Base-by-base conservation (phyloP, 2,329 filamentous ascomycete genomes). In the Alternaria tenuissima region DNA sequence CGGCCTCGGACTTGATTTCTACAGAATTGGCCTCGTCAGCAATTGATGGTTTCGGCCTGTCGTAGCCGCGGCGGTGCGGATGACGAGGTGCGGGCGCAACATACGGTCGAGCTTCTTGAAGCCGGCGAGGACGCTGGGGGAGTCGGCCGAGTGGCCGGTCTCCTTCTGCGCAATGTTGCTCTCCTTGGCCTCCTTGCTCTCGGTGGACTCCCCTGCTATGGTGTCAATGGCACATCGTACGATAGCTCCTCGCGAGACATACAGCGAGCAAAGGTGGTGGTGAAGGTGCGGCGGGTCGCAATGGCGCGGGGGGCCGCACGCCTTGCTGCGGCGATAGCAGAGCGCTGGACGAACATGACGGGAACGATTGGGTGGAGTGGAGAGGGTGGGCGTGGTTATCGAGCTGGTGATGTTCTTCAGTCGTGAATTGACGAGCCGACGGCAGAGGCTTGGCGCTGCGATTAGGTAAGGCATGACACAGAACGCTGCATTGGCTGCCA, bases 1-100 rank as follows among this genome's bases (percentile, higher is more conserved):
- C 95, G n/a, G 88, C 86, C 70, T 91, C 87, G 68, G 79, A 82
- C 84, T 90, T 90, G 84, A 99, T 87, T 75, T 98, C 95, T 99
- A 80, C 72, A 70, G 20, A 51, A 8, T n/a, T 26, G 48, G 42
- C 47, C 52, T 38, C 32, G 65, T 77, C 65, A 78, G 73, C 73
- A 66, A 71, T 71, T 67, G 68, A 47, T 38, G 20, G 47, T 39
- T 56, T 60, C 55, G 46, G 46, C 42, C 41, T 44, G 48, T 44
- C 22, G 41, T 52, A 51, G 52, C 54, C 26, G 57, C 41, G 47
- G 34, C 30, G 14, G 42, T 59, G 51, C 56, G 42, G 52, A 34
- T 39, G 38, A 39, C 56, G 18, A 30, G 32, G 57, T 57, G 57
- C 49, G 59, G 63, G 67, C 64, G 65, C 61, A 52, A 48, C 49